Conservation (phyloP, 2,329 filamentous ascomycete genomes). For the Juglanconis sp. region DNA sequence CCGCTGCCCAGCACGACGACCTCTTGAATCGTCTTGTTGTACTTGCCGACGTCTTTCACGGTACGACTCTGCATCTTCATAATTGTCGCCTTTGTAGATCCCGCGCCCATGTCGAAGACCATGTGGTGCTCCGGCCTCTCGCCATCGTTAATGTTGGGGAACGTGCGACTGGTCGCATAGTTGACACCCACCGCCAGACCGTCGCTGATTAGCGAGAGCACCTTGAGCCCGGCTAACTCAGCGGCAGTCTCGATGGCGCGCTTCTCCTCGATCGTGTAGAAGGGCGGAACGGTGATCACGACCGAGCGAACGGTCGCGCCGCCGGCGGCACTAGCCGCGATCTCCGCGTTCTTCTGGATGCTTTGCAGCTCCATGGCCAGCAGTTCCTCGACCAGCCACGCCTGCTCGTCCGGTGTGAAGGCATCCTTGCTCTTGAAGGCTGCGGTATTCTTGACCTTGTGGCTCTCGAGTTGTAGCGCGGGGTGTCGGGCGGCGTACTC, state of each 20-base stretch:
- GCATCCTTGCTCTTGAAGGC: constrained; percentile 73
- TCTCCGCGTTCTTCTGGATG: constrained; percentile 83
- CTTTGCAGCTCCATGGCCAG: constrained; percentile 95
- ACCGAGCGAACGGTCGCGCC: constrained; percentile 72
- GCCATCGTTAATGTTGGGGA: constrained; percentile 78
- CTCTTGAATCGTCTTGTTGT: constrained; percentile 96
- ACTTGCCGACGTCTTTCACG: constrained; percentile 88
- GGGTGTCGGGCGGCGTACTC: constrained; percentile 77
- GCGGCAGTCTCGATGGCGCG: constrained; percentile 80
- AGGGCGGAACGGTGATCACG: constrained; percentile 86
- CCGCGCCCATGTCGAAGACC: constrained; percentile 97
- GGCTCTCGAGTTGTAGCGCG: constrained; percentile 64
- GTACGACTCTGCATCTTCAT: constrained; percentile 84
- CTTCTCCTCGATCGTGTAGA: constrained; percentile 88
- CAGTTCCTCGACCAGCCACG: constrained; percentile 84
- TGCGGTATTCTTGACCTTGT: constrained; percentile 63
- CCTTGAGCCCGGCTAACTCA: constrained; percentile 80
- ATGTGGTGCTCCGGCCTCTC: constrained; percentile 87
- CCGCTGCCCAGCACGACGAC: constrained; percentile 83
- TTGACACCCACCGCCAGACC: constrained; percentile 90
- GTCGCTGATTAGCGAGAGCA: constrained; percentile 82
- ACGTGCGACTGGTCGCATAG: constrained; percentile 88
- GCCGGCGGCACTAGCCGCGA: constrained; percentile 63
- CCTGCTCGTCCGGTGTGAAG: constrained; percentile 59
- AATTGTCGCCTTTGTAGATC: constrained; percentile 86